Evolutionary conservation across 768 basidiomycete genomes (phyloP), one percentile per base, ranked within the genome.

Genomic region (Cubamyces sp.): DNA sequence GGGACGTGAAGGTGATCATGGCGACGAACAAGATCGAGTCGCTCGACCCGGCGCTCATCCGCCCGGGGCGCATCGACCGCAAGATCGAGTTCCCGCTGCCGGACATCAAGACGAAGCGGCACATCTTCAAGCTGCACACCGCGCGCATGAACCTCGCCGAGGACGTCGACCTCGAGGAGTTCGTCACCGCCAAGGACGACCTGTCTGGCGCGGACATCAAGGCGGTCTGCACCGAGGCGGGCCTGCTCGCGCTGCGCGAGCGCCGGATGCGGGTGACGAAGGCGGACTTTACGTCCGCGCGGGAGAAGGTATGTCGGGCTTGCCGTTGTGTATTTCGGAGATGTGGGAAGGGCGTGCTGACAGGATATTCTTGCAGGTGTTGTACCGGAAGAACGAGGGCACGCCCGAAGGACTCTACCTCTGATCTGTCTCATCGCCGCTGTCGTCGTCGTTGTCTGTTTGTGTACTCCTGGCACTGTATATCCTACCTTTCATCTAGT

Each of bases 1-100:
- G 96, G n/a, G 97, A 98, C 72, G 96, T 99, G 61, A 99, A 98
- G 77, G 96, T 99, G 67, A 98, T 99, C 74, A 98, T 98, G 97
- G 97, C 97, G 14, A 99, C 97, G 5, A 99, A 99, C 79, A 88
- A 84, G 77, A 99, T 99, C 69, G 96, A 98, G 74, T 88, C 94
- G 3, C 84, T 99, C 28, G 97, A 99, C 76, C 97, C 97, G 57
- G 97, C 97, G 18, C 87, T 99, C 62, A 97, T 99, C 71, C 92
- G 97, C 54, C 97, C 97, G 5, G 97, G 97, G 49, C 94, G 97
- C 70, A 98, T 99, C 65, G 97, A 99, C 71, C 86, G 97, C 55
- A 99, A 99, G 81, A 99, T 99, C 54, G 97, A 97, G 74, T 97
- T 96, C 81, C 96, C 95, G 16, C 77, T 98, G 34, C 97, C 97